Evolutionary conservation across 495 filamentous ascomycete genomes (phyloP).

Genomic region (Elaphomyces granulatus): DNA sequence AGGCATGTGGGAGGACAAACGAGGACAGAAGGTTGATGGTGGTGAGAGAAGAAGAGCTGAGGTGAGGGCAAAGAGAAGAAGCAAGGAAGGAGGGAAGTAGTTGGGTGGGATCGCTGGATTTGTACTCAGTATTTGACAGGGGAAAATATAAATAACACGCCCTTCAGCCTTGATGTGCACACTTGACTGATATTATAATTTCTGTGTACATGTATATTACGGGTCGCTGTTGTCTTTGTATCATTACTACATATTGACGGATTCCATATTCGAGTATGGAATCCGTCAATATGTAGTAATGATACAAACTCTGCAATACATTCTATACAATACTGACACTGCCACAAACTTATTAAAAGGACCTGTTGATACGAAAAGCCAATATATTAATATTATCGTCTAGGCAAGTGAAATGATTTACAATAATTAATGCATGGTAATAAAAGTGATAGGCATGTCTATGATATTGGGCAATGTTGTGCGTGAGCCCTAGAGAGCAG

Average conservation of each 20-base stretch:
- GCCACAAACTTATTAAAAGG: no score
- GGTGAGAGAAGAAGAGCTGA: constrained; percentile 82
- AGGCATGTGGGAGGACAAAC: constrained; percentile 73
- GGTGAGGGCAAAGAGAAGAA: constrained; percentile 54
- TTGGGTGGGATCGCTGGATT: background rate
- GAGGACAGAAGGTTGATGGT: constrained; percentile 87
- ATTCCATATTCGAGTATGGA: background rate
- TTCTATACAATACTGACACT: no score
- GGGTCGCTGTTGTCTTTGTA: background rate
- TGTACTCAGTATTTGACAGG: background rate
- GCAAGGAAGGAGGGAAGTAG: constrained; percentile 26
- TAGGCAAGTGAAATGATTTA: no score
- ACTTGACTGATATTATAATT: background rate
- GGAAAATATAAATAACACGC: background rate
- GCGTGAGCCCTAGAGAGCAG: background rate
- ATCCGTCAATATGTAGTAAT: background rate
- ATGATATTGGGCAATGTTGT: no score
- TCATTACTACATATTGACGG: background rate
- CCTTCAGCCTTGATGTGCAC: background rate
- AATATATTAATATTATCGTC: no score
- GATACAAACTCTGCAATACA: no score
- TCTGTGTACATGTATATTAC: no score
- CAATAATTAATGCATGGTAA: no score
- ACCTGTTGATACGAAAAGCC: no score
- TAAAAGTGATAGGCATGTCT: no score